Evolutionary conservation across 2,329 filamentous ascomycete genomes (phyloP).

Genomic region (Coniochaeta ligniaria): DNA sequence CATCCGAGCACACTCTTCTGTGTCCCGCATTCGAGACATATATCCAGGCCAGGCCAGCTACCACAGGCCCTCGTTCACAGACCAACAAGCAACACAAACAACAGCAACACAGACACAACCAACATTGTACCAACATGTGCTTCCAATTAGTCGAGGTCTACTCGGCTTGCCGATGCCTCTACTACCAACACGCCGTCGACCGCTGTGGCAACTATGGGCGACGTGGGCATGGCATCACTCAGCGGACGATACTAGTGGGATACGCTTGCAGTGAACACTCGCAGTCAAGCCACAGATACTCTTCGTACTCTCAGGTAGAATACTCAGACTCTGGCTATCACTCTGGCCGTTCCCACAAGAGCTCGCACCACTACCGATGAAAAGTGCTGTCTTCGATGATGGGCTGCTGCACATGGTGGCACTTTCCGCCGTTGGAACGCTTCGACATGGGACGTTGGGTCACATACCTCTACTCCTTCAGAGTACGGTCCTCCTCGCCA

Average conservation of each 20-base stretch:
- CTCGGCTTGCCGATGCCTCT: slow-evolving; percentile 79
- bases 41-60: slow-evolving; percentile 1
- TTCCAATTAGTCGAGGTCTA: slow-evolving; percentile 82
- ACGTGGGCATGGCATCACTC: slow-evolving; percentile 63
- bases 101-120: slow-evolving; percentile 2
- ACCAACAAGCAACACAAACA: background rate
- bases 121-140: slow-evolving; percentile 56
- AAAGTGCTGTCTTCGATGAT: slow-evolving; percentile 44
- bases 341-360: slow-evolving; percentile 38
- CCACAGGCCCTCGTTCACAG: background rate
- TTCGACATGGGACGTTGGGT: slow-evolving; percentile 41
- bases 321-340: slow-evolving; percentile 51
- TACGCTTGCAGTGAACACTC: slow-evolving; percentile 64
- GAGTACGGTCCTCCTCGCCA: slow-evolving; percentile 23
- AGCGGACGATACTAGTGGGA: slow-evolving; percentile 74
- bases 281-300: slow-evolving; percentile 20
- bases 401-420: slow-evolving; percentile 35
- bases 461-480: slow-evolving; percentile 40
- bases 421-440: slow-evolving; percentile 28
- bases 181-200: slow-evolving; percentile 82
- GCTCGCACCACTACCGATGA: slow-evolving; percentile 40
- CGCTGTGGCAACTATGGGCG: slow-evolving; percentile 71
- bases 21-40: background rate
- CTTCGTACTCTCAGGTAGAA: slow-evolving; percentile 30
- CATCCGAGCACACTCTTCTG: background rate